Evolutionary conservation across 768 basidiomycete genomes (phyloP), one percentile per base, ranked within the genome.

Genomic region (Coprinellus micaceus): DNA sequence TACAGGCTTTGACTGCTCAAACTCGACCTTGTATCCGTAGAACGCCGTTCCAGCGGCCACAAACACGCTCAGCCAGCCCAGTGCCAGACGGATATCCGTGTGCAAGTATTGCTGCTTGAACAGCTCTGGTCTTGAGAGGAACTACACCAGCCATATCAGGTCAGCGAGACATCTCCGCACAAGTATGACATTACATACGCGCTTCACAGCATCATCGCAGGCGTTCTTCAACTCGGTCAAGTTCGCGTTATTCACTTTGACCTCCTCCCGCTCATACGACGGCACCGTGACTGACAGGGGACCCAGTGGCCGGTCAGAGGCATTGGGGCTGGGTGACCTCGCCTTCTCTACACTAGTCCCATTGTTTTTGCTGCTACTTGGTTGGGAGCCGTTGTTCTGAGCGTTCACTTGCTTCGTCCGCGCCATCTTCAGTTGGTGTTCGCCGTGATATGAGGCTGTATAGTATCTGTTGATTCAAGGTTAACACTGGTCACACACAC

Each of bases 101-200:
- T 98, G 94, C 41, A 83, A 75, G 70, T 95, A 81, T 36, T 85
- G 92, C 67, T 90, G 89, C 58, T 88, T 90, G 77, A 94, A 98
- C 37, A 92, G 71, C 53, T 87, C 84, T 9, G 89, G 89, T 54
- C 87, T 79, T 52, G 89, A 83, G 41, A 95, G 77, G 67, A 86
- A 90, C 92, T 95, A 69, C n/a, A 54, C n/a, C n/a, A n/a, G 47
- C n/a, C 2, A 30, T 51, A 24, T 29, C 2, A 13, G 53, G n/a
- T n/a, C 2, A 54, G 40, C 44, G 30, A 26, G 51, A 19, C n/a
- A n/a, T n/a, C n/a, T n/a, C n/a, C n/a, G n/a, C n/a, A n/a, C n/a
- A n/a, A n/a, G n/a, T n/a, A n/a, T n/a, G n/a, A n/a, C n/a, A n/a
- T n/a, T 39, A 75, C 76, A 55, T 67, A 96, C 94, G 65, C 91